Base-by-base conservation (phyloP, 140 eudicot species). In the Bidens hawaiensis region DNA sequence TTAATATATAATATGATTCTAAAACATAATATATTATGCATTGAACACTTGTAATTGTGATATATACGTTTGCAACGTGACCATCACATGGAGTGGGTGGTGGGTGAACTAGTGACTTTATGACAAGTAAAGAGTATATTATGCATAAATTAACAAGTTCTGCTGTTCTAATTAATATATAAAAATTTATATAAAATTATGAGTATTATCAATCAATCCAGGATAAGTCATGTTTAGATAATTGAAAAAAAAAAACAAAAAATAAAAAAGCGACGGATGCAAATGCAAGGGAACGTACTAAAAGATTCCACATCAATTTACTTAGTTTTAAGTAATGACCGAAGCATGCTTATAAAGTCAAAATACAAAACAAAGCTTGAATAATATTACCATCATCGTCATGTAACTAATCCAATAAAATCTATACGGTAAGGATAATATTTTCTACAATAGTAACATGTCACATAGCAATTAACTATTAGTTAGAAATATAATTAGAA, bases 1-100 rank as follows among this genome's bases (percentile, higher is more conserved):
- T 1, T 70, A 13, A 34, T 49, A 49, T 15, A 59, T 31, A 23
- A 40, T 23, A 15, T 40, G 65, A 72, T 17, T 48, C 49, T 14
- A 40, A 52, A 13, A 11, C 71, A 33, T 22, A 40, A 36, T 7
- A 24, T 34, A 51, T 24, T n/a, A 19, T 21, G 60, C 66, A 53
- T 54, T 16, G 22, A 43, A 7, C 19, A 56, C 62, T 64, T 33
- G 78, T 73, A 55, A 53, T 47, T 31, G 22, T 25, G 11, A 53
- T 56, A 9, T 3, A 30, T 46, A 59, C 41, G 56, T 65, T 36
- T 56, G 56, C 45, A 65, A 57, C 48, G 78, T 65, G 74, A 57
- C 65, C 28, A 66, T 66, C 74, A 74, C 73, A 68, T 74, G 63
- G 74, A 67, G 69, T 48, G 57, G 74, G 74, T 67, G 69, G 79